These are phyloP conservation scores for Hanseniaspora sp. DNA, from an alignment of 1,139 yeast species.

Conservation along the genomic window DNA sequence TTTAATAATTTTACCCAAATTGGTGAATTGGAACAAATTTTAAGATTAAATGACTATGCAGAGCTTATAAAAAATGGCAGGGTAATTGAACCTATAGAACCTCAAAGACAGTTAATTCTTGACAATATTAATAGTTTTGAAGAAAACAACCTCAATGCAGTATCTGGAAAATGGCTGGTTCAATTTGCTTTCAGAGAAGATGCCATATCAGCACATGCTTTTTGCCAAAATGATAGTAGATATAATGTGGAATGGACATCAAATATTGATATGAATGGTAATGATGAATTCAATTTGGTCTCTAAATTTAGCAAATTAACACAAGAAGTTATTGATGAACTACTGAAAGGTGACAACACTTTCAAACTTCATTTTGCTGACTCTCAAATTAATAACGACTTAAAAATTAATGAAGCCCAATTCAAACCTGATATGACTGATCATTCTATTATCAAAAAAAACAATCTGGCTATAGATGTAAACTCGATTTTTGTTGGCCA, in stretches of 20 bases:
- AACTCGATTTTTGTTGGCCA: conserved; percentile 70
- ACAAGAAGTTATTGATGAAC: neutral
- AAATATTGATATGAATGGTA: conserved; percentile 44
- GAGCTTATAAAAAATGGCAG: conserved; percentile 35
- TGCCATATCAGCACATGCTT: conserved; percentile 78
- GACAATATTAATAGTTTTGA: neutral
- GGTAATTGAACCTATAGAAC: conserved; percentile 18
- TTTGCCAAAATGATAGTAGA: conserved; percentile 41
- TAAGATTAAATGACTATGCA: conserved; percentile 62
- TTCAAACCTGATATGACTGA: neutral
- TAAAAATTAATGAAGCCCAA: neutral
- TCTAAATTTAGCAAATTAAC: neutral
- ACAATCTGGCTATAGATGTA: conserved; percentile 41
- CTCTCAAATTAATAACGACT: neutral
- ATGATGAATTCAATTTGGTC: neutral
- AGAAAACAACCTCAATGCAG: neutral
- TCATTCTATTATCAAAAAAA: neutral
- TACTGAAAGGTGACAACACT: neutral
- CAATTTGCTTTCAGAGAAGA: conserved; percentile 80
- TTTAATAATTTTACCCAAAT: conserved; percentile 21
- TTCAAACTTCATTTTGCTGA: neutral
- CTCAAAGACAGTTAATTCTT: neutral
- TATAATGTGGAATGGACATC: conserved; percentile 77
- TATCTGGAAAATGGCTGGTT: conserved; percentile 48
- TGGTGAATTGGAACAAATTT: conserved; percentile 44